phyloP scores from a whole-genome alignment of 441 rosid species.

The Pelargonium citronellum region DNA sequence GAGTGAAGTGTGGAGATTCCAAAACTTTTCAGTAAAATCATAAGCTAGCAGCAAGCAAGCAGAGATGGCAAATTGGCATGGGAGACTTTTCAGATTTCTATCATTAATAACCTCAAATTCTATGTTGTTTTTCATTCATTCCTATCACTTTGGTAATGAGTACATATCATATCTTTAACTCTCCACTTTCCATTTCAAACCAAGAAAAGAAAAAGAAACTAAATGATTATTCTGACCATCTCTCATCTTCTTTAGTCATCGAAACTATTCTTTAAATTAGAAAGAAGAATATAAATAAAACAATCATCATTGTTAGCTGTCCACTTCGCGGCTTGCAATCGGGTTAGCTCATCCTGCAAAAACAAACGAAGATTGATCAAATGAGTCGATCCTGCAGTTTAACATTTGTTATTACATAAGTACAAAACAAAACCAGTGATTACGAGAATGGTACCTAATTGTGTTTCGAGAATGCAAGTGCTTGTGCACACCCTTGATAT shows the following conservation, averaged over 20 bases:
- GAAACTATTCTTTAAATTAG: neutral
- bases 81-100: neutral
- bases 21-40: conserved; percentile 4
- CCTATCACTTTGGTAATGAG: conserved; percentile 3
- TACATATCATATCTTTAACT: conserved; percentile 2
- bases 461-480: neutral
- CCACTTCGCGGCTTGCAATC: neutral
- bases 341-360: neutral
- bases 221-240: neutral
- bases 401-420: neutral
- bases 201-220: too few species aligned
- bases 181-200: neutral
- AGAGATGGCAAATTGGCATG: neutral
- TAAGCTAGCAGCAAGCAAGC: neutral
- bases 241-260: neutral
- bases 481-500: neutral
- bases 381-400: neutral
- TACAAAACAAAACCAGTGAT: neutral
- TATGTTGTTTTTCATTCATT: neutral
- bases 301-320: neutral
- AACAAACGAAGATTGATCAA: neutral
- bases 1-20: neutral
- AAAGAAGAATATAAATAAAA: neutral
- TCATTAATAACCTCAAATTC: neutral
- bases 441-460: neutral